Conservation (phyloP, 345 rosid species). For the Raphanus raphanistrum region DNA sequence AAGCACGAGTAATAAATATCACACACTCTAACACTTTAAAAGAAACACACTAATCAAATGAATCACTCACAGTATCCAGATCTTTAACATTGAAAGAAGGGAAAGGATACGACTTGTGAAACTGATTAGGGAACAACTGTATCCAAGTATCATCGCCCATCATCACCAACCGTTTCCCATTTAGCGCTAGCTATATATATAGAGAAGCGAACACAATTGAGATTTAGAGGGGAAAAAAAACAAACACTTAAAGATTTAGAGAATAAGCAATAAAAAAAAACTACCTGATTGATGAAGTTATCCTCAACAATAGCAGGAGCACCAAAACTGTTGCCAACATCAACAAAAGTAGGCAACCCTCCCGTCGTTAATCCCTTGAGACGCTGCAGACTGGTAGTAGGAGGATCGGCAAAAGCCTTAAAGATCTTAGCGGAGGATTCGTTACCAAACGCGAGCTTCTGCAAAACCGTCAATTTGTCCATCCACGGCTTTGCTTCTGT, state of each 20-base stretch:
- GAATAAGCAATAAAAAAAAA: background rate
- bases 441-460: constrained; percentile 56
- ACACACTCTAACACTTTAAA: constrained; percentile 3
- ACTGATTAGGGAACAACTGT: constrained; percentile 86
- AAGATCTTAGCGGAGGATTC: constrained; percentile 75
- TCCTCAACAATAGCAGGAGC: constrained; percentile 94
- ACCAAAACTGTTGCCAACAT: constrained; percentile 92
- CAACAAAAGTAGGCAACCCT: constrained; percentile 91
- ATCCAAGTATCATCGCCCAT: constrained; percentile 99
- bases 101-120: constrained; percentile 78
- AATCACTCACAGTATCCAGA: constrained; percentile 69
- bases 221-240: background rate
- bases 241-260: background rate
- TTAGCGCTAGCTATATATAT: constrained; percentile 56
- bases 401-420: constrained; percentile 97
- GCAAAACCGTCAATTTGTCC: constrained; percentile 71
- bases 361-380: constrained; percentile 96
- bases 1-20: background rate
- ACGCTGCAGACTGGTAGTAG: constrained; percentile 92
- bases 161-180: constrained; percentile 85
- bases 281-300: constrained; percentile 75
- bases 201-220: background rate
- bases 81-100: constrained; percentile 96
- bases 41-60: background rate
- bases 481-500: constrained; percentile 82